Evolutionary conservation across 2,329 filamentous ascomycete genomes (phyloP).

Genomic region (Penicillium sp.): DNA sequence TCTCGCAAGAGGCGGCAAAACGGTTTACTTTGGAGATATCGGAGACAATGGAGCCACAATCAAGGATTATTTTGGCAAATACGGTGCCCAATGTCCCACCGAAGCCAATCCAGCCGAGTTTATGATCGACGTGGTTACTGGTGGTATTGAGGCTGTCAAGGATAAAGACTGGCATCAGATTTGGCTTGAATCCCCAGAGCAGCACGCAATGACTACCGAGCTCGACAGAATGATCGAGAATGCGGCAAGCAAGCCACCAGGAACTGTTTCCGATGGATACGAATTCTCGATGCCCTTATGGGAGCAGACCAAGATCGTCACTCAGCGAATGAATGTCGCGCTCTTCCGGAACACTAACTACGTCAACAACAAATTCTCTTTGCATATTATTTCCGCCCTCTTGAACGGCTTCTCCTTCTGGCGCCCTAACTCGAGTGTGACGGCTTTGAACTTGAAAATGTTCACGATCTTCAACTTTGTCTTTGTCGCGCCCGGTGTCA

Average conservation of each 20-base stretch:
- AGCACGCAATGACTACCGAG: constrained; percentile 57
- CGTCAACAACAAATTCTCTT: constrained; percentile 59
- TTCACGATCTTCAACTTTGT: constrained; percentile 68
- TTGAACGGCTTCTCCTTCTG: constrained; percentile 64
- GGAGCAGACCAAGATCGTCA: constrained; percentile 65
- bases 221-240: constrained; percentile 63
- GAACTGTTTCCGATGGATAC: constrained; percentile 43
- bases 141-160: constrained; percentile 33
- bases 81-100: constrained; percentile 64
- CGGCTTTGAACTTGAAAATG: constrained; percentile 71
- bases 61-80: constrained; percentile 65
- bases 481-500: constrained; percentile 50
- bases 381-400: constrained; percentile 53
- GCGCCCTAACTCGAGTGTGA: constrained; percentile 62
- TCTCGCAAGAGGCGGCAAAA: constrained; percentile 67
- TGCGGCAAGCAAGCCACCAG: constrained; percentile 44
- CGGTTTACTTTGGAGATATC: constrained; percentile 69
- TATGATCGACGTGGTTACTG: constrained; percentile 53
- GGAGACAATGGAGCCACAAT: constrained; percentile 65
- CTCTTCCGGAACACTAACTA: constrained; percentile 70
- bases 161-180: constrained; percentile 67
- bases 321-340: constrained; percentile 65
- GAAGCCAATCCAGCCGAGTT: constrained; percentile 64
- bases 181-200: constrained; percentile 66
- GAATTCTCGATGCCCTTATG: constrained; percentile 67